These are phyloP conservation scores for Ogataea henricii DNA, from an alignment of 805 yeast species.

Conservation along the genomic window DNA sequence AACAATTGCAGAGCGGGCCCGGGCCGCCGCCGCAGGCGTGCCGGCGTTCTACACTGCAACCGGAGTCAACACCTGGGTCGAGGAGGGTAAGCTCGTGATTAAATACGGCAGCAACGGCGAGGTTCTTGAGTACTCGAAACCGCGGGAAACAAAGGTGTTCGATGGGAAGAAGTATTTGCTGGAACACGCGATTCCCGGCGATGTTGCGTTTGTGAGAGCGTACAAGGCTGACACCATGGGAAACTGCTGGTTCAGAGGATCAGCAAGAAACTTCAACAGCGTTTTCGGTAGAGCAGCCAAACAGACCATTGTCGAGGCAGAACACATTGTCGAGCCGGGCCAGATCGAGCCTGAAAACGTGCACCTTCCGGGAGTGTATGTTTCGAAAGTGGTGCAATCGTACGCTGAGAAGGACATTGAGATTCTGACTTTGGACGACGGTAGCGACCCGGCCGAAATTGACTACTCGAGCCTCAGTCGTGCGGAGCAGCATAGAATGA, in stretches of 20 bases:
- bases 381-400: constrained; percentile 42
- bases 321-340: constrained; percentile 49
- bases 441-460: not conserved
- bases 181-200: constrained; percentile 46
- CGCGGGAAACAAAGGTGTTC: constrained; percentile 46
- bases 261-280: constrained; percentile 48
- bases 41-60: constrained; percentile 53
- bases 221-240: constrained; percentile 50
- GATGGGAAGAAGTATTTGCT: constrained; percentile 44
- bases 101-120: constrained; percentile 40
- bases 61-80: constrained; percentile 53
- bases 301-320: constrained; percentile 52
- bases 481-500: constrained; percentile 26
- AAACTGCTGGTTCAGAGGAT: constrained; percentile 48
- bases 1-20: constrained; percentile 48
- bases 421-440: constrained; percentile 18
- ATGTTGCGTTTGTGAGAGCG: constrained; percentile 50
- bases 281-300: constrained; percentile 48
- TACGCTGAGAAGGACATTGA: constrained; percentile 46
- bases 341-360: constrained; percentile 45
- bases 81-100: constrained; percentile 48
- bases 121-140: constrained; percentile 38
- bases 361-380: constrained; percentile 50
- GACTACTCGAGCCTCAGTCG: not conserved
- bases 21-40: constrained; percentile 51